These are phyloP conservation scores for Penicillium sp. DNA, from an alignment of 2,329 filamentous ascomycete species.

Conservation along the genomic window DNA sequence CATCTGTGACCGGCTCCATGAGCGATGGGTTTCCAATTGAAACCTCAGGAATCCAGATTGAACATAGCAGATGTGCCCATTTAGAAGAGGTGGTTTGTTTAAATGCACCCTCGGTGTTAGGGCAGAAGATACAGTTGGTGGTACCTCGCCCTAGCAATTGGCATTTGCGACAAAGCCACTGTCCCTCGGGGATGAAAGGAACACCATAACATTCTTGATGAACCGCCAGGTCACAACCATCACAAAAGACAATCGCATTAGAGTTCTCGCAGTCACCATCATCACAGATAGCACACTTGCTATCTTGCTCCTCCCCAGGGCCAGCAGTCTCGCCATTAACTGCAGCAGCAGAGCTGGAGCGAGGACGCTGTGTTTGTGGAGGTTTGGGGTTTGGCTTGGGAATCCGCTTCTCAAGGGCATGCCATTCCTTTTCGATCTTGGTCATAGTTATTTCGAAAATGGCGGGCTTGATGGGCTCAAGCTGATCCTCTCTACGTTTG, in stretches of 20 bases:
- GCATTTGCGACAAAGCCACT: conserved; percentile 97
- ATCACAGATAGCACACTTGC: conserved; percentile 95
- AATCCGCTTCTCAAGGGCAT: conserved; percentile 91
- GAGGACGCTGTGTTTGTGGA: conserved; percentile 86
- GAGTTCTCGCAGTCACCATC: conserved; percentile 99
- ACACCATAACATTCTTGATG: conserved; percentile 99
- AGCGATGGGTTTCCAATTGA: conserved; percentile 93
- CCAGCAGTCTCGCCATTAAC: conserved; percentile 88
- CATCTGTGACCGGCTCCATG: conserved; percentile 97
- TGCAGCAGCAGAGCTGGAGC: conserved; percentile 90
- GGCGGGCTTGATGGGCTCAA: conserved; percentile 84
- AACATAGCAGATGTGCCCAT: conserved; percentile 94
- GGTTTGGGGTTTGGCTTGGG: conserved; percentile 96
- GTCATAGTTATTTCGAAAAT: conserved; percentile 98
- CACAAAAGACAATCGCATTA: conserved; percentile 98
- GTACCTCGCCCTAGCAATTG: conserved; percentile 90
- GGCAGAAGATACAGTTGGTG: conserved; percentile 96
- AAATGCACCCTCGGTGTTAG: conserved; percentile 95
- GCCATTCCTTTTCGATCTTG: conserved; percentile 98
- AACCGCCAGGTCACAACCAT: conserved; percentile 94
- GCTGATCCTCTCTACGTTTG: conserved; percentile 69
- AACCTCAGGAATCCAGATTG: conserved; percentile 98
- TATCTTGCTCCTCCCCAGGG: conserved; percentile 88
- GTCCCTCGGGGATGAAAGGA: conserved; percentile 96
- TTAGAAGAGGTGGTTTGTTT: conserved; percentile 96